These are phyloP conservation scores for Posidonia oceanica DNA, from an alignment of 116 monocot species.

Conservation along the genomic window DNA sequence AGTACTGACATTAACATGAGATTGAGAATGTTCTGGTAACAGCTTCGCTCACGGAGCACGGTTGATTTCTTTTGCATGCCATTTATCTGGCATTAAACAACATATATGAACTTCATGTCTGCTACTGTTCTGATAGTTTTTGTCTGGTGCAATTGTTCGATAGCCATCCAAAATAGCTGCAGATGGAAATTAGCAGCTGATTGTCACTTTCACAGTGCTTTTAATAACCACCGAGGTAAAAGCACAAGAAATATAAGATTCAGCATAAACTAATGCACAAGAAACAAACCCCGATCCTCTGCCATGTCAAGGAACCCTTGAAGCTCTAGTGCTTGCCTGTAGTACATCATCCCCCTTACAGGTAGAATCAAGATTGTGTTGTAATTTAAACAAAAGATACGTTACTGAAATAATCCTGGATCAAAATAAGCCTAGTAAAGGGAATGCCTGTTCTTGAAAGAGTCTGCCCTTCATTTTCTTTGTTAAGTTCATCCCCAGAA, in stretches of 20 bases:
- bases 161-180: constrained; percentile 34
- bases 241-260: not conserved
- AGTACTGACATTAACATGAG: constrained; percentile 51
- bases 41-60: constrained; percentile 38
- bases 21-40: constrained; percentile 80
- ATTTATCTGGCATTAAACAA: constrained; percentile 91
- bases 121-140: constrained; percentile 50
- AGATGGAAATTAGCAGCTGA: not conserved
- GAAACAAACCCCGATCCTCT: constrained; percentile 38
- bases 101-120: constrained; percentile 91
- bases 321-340: constrained; percentile 59
- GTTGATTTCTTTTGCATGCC: constrained; percentile 73
- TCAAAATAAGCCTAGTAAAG: not conserved
- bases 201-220: constrained; percentile 7
- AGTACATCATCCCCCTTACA: constrained; percentile 99
- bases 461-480: constrained; percentile 86
- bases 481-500: constrained; percentile 71
- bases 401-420: not conserved
- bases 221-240: not conserved
- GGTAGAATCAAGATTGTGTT: constrained; percentile 3
- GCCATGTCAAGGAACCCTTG: constrained; percentile 74
- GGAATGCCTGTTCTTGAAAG: constrained; percentile 68
- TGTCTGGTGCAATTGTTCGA: constrained; percentile 28
- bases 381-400: not conserved
- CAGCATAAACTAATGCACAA: constrained; percentile 1